Conservation (phyloP, 768 basidiomycete species). For the Infundibulicybe gibba region DNA sequence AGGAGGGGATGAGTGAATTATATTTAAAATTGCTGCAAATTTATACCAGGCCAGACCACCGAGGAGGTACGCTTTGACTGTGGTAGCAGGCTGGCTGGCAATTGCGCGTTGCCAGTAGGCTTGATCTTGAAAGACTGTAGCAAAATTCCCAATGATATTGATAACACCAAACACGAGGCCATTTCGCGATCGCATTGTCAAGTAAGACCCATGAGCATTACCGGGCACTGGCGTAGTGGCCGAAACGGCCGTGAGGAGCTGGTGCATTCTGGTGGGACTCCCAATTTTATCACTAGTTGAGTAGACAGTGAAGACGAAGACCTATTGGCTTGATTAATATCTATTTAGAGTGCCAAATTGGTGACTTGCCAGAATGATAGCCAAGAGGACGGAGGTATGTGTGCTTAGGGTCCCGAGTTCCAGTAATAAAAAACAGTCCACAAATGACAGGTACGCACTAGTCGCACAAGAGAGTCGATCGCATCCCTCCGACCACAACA, state of each 20-base stretch:
- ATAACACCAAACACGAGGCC: conserved; percentile 85
- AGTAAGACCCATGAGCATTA: conserved; percentile 83
- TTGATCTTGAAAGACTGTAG: conserved; percentile 54
- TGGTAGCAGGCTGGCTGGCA: conserved; percentile 77
- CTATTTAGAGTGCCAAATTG: conserved; percentile 11
- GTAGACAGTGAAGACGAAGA: conserved; percentile 76
- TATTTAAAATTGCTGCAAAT: conserved; percentile 7
- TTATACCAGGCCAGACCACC: conserved; percentile 82
- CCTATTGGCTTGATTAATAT: conserved; percentile 12
- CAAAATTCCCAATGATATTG: conserved; percentile 85
- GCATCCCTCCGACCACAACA: conserved; percentile 84
- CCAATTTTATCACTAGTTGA: conserved; percentile 79
- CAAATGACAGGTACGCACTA: conserved; percentile 48
- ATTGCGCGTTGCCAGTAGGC: conserved; percentile 94
- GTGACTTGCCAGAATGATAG: conserved; percentile 58
- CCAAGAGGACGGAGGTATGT: conserved; percentile 83
- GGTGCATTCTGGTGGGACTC: conserved; percentile 72
- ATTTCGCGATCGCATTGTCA: conserved; percentile 74
- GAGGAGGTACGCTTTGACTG: conserved; percentile 87
- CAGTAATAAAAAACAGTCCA: background rate
- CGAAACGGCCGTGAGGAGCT: conserved; percentile 63
- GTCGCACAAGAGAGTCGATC: conserved; percentile 81
- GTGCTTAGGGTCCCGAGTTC: conserved; percentile 44
- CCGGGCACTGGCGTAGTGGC: conserved; percentile 59
- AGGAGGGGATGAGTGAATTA: background rate